Conservation (phyloP, 805 yeast species). For the Teunomyces kruisii region DNA sequence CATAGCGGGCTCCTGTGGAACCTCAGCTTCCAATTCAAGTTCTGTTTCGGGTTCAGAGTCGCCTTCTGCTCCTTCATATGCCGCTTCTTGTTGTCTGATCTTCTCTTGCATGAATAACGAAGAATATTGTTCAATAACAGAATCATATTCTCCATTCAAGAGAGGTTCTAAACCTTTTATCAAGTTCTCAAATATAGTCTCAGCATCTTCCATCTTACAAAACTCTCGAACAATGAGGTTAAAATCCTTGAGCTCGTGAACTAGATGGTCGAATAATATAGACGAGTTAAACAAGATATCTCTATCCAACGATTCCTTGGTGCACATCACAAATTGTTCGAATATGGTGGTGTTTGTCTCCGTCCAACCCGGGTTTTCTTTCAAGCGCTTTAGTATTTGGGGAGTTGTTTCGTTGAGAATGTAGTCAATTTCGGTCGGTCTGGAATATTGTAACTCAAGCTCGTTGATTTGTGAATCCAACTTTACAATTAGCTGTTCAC, state of each 20-base stretch:
- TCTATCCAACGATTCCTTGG: slow-evolving; percentile 51
- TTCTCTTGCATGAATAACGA: slow-evolving; percentile 27
- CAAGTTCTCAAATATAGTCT: slow-evolving; percentile 6
- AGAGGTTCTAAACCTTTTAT: slow-evolving; percentile 17
- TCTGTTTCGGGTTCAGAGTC: background rate
- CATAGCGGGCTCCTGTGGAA: background rate
- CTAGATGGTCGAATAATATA: slow-evolving; percentile 50
- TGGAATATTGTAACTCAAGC: slow-evolving; percentile 49
- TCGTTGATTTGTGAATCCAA: slow-evolving; percentile 47
- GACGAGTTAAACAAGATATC: slow-evolving; percentile 59
- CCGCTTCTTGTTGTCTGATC: slow-evolving; percentile 12
- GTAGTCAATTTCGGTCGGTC: slow-evolving; percentile 52
- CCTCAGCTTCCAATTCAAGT: background rate
- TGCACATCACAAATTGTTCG: slow-evolving; percentile 37
- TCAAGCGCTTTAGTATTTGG: slow-evolving; percentile 45
- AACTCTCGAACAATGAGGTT: slow-evolving; percentile 7
- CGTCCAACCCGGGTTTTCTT: slow-evolving; percentile 59
- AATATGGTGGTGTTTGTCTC: slow-evolving; percentile 43
- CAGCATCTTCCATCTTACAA: background rate
- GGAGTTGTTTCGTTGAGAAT: slow-evolving; percentile 47
- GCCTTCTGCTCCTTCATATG: background rate
- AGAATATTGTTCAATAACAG: slow-evolving; percentile 29
- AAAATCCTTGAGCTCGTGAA: slow-evolving; percentile 23
- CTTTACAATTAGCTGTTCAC: slow-evolving; percentile 35
- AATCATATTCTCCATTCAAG: slow-evolving; percentile 36